Percentiles rank a stretch among this genome's conserved stretches.
These are phyloP conservation scores for Talaromyces sp. DNA, from an alignment of 2,329 filamentous ascomycete genomes.

Conservation along the genomic window DNA sequence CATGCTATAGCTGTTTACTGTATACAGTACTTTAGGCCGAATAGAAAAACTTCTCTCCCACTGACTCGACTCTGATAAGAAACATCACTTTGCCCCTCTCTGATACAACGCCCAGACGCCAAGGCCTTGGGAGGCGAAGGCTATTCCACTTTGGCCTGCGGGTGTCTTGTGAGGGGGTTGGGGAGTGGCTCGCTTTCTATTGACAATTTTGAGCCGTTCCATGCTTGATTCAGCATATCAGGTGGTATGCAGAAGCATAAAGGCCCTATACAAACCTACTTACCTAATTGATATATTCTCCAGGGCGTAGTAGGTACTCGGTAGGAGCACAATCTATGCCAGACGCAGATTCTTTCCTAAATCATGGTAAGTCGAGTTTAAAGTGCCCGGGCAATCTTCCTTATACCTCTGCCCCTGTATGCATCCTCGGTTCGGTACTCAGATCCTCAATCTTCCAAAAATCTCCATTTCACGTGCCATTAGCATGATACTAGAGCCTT, in stretches of 20 bases:
- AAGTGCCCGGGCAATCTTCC: too few species aligned
- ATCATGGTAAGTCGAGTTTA: too few species aligned
- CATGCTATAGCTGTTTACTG: constrained; percentile 4
- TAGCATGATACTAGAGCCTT: neutral
- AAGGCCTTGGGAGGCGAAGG: constrained; percentile 12
- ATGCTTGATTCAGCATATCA: neutral
- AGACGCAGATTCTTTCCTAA: too few species aligned
- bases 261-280: too few species aligned
- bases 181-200: constrained; percentile 12
- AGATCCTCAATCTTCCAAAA: too few species aligned
- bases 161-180: neutral
- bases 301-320: too few species aligned
- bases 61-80: constrained; percentile 9
- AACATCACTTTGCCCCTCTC: neutral
- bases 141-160: constrained; percentile 7
- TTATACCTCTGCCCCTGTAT: too few species aligned
- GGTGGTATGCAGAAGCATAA: too few species aligned
- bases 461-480: neutral
- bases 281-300: too few species aligned
- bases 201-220: neutral
- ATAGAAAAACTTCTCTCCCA: constrained; percentile 4
- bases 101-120: constrained; percentile 13
- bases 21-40: constrained; percentile 10
- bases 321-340: too few species aligned
- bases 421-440: too few species aligned